These are phyloP conservation scores for Pyrenula massariospora DNA, from an alignment of 495 filamentous ascomycete genomes.

Conservation along the genomic window DNA sequence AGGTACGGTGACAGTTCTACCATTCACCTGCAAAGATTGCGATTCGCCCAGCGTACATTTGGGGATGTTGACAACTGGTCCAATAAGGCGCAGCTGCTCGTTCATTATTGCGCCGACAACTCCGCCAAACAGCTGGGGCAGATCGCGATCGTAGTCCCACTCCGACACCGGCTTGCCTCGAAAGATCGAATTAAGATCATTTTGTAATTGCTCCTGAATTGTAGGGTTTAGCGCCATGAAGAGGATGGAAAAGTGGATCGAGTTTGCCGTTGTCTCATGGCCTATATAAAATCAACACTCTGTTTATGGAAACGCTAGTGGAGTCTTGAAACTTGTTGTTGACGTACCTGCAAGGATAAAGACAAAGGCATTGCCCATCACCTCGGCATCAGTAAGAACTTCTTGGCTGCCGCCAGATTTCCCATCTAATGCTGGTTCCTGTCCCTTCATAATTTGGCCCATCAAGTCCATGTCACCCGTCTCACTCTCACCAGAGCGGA, in stretches of 20 bases:
- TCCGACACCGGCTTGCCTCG: slow-evolving; percentile 8
- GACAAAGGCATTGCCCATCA: slow-evolving; percentile 36
- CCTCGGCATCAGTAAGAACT: slow-evolving; percentile 22
- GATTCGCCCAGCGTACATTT: slow-evolving; percentile 19
- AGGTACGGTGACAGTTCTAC: slow-evolving; percentile 18
- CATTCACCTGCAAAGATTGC: slow-evolving; percentile 9
- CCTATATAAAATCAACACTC: too few relatives aligned
- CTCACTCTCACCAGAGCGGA: slow-evolving; percentile 1
- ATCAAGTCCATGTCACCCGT: slow-evolving; percentile 53
- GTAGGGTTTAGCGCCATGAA: slow-evolving; percentile 27
- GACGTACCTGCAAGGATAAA: slow-evolving; percentile 29
- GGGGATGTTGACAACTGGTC: slow-evolving; percentile 22
- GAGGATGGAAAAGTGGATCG: slow-evolving; percentile 26
- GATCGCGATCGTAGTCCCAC: slow-evolving; percentile 26
- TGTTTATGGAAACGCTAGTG: too few relatives aligned
- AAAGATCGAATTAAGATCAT: slow-evolving; percentile 21
- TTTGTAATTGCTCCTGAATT: slow-evolving; percentile 27
- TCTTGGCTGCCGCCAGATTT: slow-evolving; percentile 3
- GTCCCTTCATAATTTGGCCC: slow-evolving; percentile 38
- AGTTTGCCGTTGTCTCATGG: slow-evolving; percentile 37
- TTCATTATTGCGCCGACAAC: slow-evolving; percentile 22
- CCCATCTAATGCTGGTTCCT: not conserved
- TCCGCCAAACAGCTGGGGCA: slow-evolving; percentile 21
- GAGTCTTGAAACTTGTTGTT: too few relatives aligned
- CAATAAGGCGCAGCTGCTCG: slow-evolving; percentile 30